These are phyloP conservation scores for Aspergillus melleus DNA, from an alignment of 2,329 filamentous ascomycete species.

Conservation along the genomic window DNA sequence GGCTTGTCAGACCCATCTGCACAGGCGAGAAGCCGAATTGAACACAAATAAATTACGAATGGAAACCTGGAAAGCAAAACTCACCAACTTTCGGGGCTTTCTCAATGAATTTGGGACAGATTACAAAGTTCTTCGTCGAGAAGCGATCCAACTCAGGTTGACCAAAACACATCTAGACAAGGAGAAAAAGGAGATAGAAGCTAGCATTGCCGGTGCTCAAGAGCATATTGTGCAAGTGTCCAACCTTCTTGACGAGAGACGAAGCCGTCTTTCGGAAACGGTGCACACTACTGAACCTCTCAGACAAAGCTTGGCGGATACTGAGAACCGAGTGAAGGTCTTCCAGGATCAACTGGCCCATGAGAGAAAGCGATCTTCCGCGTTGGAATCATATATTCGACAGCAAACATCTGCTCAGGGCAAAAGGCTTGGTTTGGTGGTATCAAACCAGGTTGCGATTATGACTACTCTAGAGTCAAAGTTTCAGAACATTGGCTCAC, in stretches of 20 bases:
- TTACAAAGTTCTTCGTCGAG: constrained; percentile 32
- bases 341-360: constrained; percentile 23
- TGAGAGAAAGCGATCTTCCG: constrained; percentile 30
- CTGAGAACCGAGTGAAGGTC: constrained; percentile 20
- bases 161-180: constrained; percentile 22
- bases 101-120: constrained; percentile 36
- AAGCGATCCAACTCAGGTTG: constrained; percentile 29
- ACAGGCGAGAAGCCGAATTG: constrained; percentile 22
- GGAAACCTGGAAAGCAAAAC: constrained; percentile 36
- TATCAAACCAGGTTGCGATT: constrained; percentile 25
- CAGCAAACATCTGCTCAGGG: constrained; percentile 23
- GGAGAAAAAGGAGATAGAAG: constrained; percentile 27
- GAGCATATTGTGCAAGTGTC: constrained; percentile 19
- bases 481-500: constrained; percentile 15
- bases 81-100: constrained; percentile 32
- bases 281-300: constrained; percentile 21
- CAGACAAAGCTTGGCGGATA: constrained; percentile 25
- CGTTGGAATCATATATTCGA: constrained; percentile 36
- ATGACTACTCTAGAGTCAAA: constrained; percentile 18
- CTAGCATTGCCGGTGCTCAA: constrained; percentile 26
- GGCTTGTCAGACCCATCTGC: constrained; percentile 15
- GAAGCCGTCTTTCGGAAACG: constrained; percentile 19
- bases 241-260: constrained; percentile 18
- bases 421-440: constrained; percentile 21
- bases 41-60: constrained; percentile 24